phyloP scores from a whole-genome alignment of 768 basidiomycete species.

The Antrodiella citrinella region DNA sequence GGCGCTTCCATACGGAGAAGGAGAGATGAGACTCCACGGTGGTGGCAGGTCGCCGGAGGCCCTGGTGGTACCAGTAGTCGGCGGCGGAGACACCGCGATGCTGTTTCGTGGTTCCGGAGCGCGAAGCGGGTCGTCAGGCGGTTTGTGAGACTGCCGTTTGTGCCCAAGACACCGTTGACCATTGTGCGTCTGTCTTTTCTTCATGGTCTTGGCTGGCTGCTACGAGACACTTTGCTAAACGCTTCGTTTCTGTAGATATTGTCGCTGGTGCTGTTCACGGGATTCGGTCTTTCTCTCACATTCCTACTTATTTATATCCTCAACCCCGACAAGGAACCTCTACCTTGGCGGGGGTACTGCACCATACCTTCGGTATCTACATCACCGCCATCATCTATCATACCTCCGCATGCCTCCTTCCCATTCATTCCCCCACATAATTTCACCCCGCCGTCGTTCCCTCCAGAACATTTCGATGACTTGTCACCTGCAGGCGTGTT shows the following conservation, averaged over 20 bases:
- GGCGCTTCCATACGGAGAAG: neutral
- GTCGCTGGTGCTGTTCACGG: constrained; percentile 65
- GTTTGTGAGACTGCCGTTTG: constrained; percentile 63
- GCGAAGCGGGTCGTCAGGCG: constrained; percentile 47
- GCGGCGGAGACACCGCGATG: constrained; percentile 38
- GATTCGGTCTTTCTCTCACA: constrained; percentile 78
- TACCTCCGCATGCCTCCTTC: constrained; percentile 32
- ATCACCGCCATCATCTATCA: constrained; percentile 33
- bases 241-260: constrained; percentile 39
- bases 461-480: constrained; percentile 62
- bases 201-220: neutral
- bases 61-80: constrained; percentile 31
- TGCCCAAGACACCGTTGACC: constrained; percentile 73
- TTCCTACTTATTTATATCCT: constrained; percentile 85
- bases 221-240: neutral
- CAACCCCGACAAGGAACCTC: constrained; percentile 91
- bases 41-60: constrained; percentile 38
- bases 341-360: constrained; percentile 94
- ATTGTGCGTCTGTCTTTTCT: constrained; percentile 44
- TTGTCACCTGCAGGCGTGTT: constrained; percentile 82
- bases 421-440: constrained; percentile 27
- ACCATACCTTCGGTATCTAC: constrained; percentile 50
- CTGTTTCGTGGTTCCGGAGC: constrained; percentile 35
- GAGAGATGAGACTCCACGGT: constrained; percentile 28
- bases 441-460: constrained; percentile 44